Evolutionary conservation across 148 eudicot genomes (phyloP).

Genomic region (Fagopyrum esculentum): DNA sequence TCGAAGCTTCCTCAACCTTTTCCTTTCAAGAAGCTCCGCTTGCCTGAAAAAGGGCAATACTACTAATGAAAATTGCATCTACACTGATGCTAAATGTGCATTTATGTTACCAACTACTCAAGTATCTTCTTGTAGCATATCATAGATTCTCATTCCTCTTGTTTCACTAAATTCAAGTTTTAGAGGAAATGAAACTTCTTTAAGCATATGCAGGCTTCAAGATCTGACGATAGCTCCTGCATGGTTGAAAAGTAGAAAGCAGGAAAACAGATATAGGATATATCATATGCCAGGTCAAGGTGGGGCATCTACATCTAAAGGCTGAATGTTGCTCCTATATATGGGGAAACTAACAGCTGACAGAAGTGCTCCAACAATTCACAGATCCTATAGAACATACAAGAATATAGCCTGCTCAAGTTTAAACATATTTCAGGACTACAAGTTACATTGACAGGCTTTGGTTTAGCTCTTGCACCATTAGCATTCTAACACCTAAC

Average conservation of each 20-base stretch:
- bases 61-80: background rate
- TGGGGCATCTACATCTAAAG: background rate
- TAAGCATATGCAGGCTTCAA: background rate
- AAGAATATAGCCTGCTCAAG: background rate
- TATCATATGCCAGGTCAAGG: background rate
- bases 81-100: background rate
- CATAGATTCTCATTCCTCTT: background rate
- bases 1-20: conserved; percentile 66
- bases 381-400: background rate
- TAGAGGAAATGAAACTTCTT: background rate
- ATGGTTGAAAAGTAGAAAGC: background rate
- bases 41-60: conserved; percentile 30
- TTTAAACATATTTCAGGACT: background rate
- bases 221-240: background rate
- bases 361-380: background rate
- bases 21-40: conserved; percentile 62
- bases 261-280: background rate
- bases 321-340: background rate
- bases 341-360: background rate
- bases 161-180: background rate
- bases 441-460: background rate
- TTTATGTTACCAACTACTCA: background rate
- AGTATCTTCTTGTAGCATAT: background rate
- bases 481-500: background rate
- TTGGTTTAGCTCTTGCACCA: background rate